These are phyloP conservation scores for Draba incana DNA, from an alignment of 345 rosid genomes.

Conservation along the genomic window DNA sequence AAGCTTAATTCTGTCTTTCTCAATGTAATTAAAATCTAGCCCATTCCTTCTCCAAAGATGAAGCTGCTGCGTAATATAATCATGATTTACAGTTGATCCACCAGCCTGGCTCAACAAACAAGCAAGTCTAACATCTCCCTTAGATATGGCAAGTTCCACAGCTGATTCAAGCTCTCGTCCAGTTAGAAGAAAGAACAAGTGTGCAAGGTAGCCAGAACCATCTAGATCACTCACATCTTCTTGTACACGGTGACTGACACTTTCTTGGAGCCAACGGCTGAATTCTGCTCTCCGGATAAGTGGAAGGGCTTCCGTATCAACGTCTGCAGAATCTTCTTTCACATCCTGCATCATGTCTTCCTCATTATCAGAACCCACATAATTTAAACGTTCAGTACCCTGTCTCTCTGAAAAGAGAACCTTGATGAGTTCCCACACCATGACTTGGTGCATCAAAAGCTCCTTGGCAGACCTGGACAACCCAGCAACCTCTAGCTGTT, in stretches of 20 bases:
- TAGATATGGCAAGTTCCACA: slow-evolving; percentile 84
- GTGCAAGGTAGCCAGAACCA: slow-evolving; percentile 77
- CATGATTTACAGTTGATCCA: slow-evolving; percentile 77
- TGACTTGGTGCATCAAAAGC: slow-evolving; percentile 88
- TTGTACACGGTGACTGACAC: slow-evolving; percentile 90
- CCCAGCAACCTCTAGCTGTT: slow-evolving; percentile 77
- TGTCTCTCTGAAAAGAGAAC: slow-evolving; percentile 90
- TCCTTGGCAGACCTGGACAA: slow-evolving; percentile 65
- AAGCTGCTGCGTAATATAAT: slow-evolving; percentile 74
- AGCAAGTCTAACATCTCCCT: slow-evolving; percentile 94
- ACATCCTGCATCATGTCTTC: slow-evolving; percentile 91
- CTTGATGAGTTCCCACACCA: slow-evolving; percentile 94
- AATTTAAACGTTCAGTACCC: slow-evolving; percentile 53
- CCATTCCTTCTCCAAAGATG: slow-evolving; percentile 86
- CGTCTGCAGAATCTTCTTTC: slow-evolving; percentile 66
- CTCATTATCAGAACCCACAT: slow-evolving; percentile 72
- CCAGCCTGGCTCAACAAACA: slow-evolving; percentile 97
- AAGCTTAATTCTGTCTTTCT: slow-evolving; percentile 73
- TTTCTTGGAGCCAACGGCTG: slow-evolving; percentile 92
- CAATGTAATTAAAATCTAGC: slow-evolving; percentile 85
- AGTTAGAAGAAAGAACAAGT: slow-evolving; percentile 81
- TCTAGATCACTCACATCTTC: slow-evolving; percentile 75
- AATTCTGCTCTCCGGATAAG: slow-evolving; percentile 94
- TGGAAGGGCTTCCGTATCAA: slow-evolving; percentile 73
- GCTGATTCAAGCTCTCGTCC: slow-evolving; percentile 87